These are phyloP conservation scores for Hylodesmum podocarpum DNA, from an alignment of 306 rosid species.

Conservation along the genomic window DNA sequence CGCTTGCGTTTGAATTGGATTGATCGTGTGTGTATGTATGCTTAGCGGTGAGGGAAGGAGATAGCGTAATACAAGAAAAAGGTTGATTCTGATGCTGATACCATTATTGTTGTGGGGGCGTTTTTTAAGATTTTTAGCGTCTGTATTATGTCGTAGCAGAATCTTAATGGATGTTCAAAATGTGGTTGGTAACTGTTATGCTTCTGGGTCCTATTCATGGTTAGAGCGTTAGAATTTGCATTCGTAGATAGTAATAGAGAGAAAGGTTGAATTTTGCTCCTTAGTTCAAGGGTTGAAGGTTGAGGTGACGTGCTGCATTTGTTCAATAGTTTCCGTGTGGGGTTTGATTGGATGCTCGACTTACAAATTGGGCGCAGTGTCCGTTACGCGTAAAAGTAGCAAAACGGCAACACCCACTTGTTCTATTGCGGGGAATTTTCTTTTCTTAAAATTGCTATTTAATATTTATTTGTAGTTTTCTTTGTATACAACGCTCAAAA, in stretches of 20 bases:
- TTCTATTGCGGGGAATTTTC: neutral
- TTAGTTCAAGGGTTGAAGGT: neutral
- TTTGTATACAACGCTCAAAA: neutral
- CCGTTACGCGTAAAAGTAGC: too few species aligned
- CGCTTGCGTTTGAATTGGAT: neutral
- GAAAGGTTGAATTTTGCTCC: neutral
- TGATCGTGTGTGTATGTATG: neutral
- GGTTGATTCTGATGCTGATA: neutral
- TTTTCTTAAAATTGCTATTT: too few species aligned
- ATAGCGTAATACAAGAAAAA: neutral
- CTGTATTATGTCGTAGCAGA: neutral
- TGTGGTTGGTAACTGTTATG: neutral
- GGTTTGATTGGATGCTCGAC: constrained; percentile 22
- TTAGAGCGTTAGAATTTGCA: neutral
- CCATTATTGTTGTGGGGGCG: neutral
- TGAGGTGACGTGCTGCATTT: neutral
- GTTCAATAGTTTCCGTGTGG: constrained; percentile 1
- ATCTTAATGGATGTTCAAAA: neutral
- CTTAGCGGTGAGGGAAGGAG: neutral
- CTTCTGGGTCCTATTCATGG: neutral
- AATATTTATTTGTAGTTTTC: too few species aligned
- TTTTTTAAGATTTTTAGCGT: neutral
- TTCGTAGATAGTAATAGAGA: neutral
- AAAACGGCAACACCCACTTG: too few species aligned
- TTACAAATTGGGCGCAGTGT: neutral